These are phyloP conservation scores for Entophlyctis luteolus DNA, from an alignment of 192 early-diverging fungal genomes.

Conservation along the genomic window DNA sequence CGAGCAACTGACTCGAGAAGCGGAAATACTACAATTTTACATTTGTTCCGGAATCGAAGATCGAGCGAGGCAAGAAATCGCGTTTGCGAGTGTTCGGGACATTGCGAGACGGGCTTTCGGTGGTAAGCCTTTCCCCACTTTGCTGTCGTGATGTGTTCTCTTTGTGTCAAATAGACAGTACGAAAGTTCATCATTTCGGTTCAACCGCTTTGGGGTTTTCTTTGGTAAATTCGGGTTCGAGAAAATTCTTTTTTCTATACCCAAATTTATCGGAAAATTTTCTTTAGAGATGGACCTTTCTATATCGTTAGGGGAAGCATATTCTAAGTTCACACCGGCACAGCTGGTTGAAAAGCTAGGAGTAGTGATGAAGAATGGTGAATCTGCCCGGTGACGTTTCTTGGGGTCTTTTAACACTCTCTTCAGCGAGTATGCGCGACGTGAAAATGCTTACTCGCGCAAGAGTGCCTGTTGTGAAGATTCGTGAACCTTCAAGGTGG, in stretches of 20 bases:
- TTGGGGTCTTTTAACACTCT: neutral
- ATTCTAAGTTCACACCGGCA: constrained; percentile 6
- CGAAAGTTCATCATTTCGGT: constrained; percentile 31
- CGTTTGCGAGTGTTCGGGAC: constrained; percentile 17
- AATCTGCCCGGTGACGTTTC: neutral
- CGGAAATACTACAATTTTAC: neutral
- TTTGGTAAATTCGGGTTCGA: constrained; percentile 19
- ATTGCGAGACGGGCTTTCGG: constrained; percentile 23
- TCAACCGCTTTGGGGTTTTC: constrained; percentile 30
- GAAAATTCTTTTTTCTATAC: neutral
- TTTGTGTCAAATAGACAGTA: neutral
- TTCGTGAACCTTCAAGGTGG: constrained; percentile 18
- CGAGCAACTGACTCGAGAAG: constrained; percentile 24
- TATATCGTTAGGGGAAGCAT: constrained; percentile 4
- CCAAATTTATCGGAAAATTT: neutral
- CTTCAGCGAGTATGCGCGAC: constrained; percentile 20
- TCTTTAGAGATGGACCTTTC: constrained; percentile 28
- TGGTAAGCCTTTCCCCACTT: neutral
- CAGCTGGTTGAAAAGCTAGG: constrained; percentile 36
- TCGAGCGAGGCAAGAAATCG: constrained; percentile 9
- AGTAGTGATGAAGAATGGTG: constrained; percentile 26
- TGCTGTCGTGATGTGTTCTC: neutral
- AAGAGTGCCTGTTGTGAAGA: constrained; percentile 40
- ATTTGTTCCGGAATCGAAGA: constrained; percentile 19
- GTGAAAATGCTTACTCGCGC: constrained; percentile 33